Percentiles rank a stretch among this genome's conserved stretches.
Evolutionary conservation across 73 alveolate species (phyloP).

Genomic region (Paramecium octaurelia): DNA sequence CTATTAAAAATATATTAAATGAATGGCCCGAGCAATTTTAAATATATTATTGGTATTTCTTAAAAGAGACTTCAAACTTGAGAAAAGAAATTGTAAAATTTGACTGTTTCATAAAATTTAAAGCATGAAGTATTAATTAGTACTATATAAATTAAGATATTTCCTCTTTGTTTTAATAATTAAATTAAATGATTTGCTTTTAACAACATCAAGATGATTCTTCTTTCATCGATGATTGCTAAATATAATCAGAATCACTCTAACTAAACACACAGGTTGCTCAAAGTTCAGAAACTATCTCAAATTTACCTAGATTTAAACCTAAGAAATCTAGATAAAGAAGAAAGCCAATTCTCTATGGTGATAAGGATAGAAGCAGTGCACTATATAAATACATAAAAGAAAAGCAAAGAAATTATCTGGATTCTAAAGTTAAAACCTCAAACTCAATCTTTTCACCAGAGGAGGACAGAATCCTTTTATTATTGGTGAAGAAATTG

Average conservation of each 20-base stretch:
- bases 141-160: neutral
- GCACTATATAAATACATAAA: neutral
- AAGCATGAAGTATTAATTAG: neutral
- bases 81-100: neutral
- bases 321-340: neutral
- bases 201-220: neutral
- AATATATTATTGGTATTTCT: neutral
- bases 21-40: neutral
- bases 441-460: neutral
- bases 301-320: neutral
- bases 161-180: neutral
- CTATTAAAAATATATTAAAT: neutral
- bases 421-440: neutral
- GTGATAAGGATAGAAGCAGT: slow-evolving; percentile 7
- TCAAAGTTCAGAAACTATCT: neutral
- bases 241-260: neutral
- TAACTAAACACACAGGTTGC: neutral
- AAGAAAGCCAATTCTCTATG: slow-evolving; percentile 2
- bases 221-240: neutral
- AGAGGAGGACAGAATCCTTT: neutral
- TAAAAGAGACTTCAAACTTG: neutral
- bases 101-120: neutral
- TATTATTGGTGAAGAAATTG: neutral
- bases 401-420: neutral
- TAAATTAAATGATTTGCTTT: neutral